A percentile compares a stretch with the other conserved stretches of the same genome.
These are phyloP conservation scores for Colletotrichum sp. DNA, from an alignment of 2,329 filamentous ascomycete species.

Conservation along the genomic window DNA sequence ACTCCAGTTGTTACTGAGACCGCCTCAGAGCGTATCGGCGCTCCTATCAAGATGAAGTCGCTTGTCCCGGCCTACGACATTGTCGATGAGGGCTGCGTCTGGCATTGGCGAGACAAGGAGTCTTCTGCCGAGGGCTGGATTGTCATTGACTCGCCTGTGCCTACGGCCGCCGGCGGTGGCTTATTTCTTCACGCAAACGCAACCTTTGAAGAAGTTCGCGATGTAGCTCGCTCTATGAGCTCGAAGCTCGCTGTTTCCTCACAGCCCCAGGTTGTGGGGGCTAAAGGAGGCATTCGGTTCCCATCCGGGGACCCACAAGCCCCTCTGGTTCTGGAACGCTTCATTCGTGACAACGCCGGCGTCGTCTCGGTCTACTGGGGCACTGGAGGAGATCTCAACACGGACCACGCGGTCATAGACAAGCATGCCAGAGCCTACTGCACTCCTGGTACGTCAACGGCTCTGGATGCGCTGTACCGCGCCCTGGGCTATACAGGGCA, in stretches of 20 bases:
- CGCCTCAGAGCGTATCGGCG: background rate
- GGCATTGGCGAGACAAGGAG: background rate
- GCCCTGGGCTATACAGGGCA: background rate
- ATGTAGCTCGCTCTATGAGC: background rate
- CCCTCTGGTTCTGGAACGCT: background rate
- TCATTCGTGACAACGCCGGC: background rate
- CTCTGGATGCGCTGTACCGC: background rate
- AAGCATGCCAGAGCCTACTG: background rate
- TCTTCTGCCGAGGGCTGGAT: background rate
- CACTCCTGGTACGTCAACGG: background rate
- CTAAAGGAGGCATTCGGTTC: background rate
- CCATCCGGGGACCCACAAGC: background rate
- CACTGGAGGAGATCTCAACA: background rate
- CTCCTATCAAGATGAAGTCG: background rate
- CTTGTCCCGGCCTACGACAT: background rate
- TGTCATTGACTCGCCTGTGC: background rate
- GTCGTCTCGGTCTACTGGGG: background rate
- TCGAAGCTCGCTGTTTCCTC: background rate
- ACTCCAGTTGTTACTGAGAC: background rate
- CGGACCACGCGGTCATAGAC: background rate
- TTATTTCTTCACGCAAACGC: background rate
- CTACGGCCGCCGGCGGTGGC: background rate
- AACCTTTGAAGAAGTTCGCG: background rate
- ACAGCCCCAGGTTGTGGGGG: background rate
- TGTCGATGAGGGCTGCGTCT: background rate